Conservation (phyloP, 192 early-diverging fungal species). For the Allomyces arbusculus region DNA sequence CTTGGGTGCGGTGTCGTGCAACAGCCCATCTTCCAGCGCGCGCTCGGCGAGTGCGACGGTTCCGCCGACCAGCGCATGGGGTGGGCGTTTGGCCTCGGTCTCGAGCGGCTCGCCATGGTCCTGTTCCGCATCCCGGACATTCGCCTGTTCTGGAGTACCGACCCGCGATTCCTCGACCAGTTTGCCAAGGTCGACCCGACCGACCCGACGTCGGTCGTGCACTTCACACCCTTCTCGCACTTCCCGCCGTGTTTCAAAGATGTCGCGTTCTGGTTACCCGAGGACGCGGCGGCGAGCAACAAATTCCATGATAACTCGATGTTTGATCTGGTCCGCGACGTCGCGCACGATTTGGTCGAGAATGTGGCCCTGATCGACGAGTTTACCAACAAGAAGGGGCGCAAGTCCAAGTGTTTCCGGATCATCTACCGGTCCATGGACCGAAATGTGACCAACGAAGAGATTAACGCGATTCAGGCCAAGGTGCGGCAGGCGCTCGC, state of each 20-base stretch:
- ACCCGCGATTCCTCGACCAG: slow-evolving; percentile 67
- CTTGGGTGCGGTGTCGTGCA: slow-evolving; percentile 81
- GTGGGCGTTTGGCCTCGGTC: slow-evolving; percentile 96
- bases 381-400: slow-evolving; percentile 70
- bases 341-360: slow-evolving; percentile 83
- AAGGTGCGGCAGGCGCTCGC: slow-evolving; percentile 43
- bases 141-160: slow-evolving; percentile 83
- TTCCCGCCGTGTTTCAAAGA: slow-evolving; percentile 87
- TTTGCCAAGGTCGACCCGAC: slow-evolving; percentile 23
- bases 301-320: slow-evolving; percentile 84
- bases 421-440: slow-evolving; percentile 97
- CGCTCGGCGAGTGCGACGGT: slow-evolving; percentile 12
- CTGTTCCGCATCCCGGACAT: slow-evolving; percentile 91
- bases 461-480: slow-evolving; percentile 85
- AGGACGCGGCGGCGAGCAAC: slow-evolving; percentile 1
- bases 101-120: slow-evolving; percentile 90
- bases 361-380: slow-evolving; percentile 73
- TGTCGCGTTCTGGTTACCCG: slow-evolving; percentile 72
- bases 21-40: slow-evolving; percentile 55
- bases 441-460: slow-evolving; percentile 76
- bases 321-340: slow-evolving; percentile 72
- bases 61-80: slow-evolving; percentile 49
- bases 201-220: slow-evolving; percentile 30
- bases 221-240: slow-evolving; percentile 72
- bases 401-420: slow-evolving; percentile 67